A percentile compares a stretch with the other conserved stretches of the same genome.
Conservation (phyloP, 768 basidiomycete genomes). For the Mycena vitilis region DNA sequence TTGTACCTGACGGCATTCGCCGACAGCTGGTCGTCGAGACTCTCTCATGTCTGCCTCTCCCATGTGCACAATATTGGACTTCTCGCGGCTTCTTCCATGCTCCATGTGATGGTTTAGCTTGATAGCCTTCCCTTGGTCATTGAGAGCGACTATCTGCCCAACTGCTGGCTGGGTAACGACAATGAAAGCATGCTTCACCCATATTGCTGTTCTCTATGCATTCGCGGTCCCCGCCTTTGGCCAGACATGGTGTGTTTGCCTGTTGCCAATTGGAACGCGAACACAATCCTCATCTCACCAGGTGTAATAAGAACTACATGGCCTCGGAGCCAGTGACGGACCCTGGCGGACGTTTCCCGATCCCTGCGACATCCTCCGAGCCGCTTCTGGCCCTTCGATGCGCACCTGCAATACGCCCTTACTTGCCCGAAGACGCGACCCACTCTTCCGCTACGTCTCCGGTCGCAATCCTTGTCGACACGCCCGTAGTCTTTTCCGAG, state of each 20-base stretch:
- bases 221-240: slow-evolving; percentile 18
- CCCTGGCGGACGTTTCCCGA: slow-evolving; percentile 64
- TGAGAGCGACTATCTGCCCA: no score
- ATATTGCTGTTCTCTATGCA: slow-evolving; percentile 5
- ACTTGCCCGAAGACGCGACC: slow-evolving; percentile 63
- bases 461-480: slow-evolving; percentile 63
- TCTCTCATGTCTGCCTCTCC: background rate
- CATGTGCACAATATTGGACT: slow-evolving; percentile 24
- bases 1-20: background rate
- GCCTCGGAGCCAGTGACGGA: slow-evolving; percentile 51
- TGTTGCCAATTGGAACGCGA: background rate
- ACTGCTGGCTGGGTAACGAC: background rate
- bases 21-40: background rate
- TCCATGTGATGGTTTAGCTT: slow-evolving; percentile 28
- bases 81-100: background rate
- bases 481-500: slow-evolving; percentile 59
- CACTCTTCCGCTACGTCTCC: slow-evolving; percentile 44
- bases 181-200: slow-evolving; percentile 16
- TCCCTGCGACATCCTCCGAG: slow-evolving; percentile 48
- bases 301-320: slow-evolving; percentile 72
- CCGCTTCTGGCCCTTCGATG: slow-evolving; percentile 71
- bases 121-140: background rate
- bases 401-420: slow-evolving; percentile 68
- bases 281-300: slow-evolving; percentile 32
- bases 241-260: slow-evolving; percentile 37